Evolutionary conservation across 2,329 filamentous ascomycete species (phyloP).

Genomic region (Monosporascus sp.): DNA sequence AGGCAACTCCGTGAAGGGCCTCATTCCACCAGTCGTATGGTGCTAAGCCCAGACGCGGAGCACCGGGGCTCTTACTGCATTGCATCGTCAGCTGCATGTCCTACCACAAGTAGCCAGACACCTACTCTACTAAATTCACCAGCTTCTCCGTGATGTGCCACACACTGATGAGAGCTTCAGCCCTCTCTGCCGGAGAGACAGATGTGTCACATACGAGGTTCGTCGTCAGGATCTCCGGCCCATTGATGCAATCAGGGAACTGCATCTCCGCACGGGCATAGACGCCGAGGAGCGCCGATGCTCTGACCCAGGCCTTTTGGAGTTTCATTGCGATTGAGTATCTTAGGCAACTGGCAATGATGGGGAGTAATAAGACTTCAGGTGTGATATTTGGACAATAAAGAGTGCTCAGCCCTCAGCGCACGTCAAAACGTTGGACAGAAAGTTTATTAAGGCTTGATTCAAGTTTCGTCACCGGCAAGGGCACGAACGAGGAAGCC

Average conservation of each 20-base stretch:
- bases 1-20: slow-evolving; percentile 56
- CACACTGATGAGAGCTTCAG: slow-evolving; percentile 23
- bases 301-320: not conserved
- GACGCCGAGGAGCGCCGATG: slow-evolving; percentile 9
- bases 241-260: slow-evolving; percentile 28
- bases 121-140: slow-evolving; percentile 27
- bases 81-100: slow-evolving; percentile 4
- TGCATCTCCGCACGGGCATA: slow-evolving; percentile 10
- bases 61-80: slow-evolving; percentile 35
- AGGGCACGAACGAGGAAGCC: too few species aligned
- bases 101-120: not conserved
- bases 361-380: too few species aligned
- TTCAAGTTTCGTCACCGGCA: too few species aligned
- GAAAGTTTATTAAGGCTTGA: too few species aligned
- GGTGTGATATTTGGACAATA: too few species aligned
- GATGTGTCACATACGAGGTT: slow-evolving; percentile 27
- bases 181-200: slow-evolving; percentile 23
- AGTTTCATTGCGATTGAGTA: slow-evolving; percentile 4
- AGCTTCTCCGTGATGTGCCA: slow-evolving; percentile 30
- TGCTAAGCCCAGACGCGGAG: slow-evolving; percentile 49
- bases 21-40: slow-evolving; percentile 58
- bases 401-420: too few species aligned
- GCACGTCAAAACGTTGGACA: too few species aligned
- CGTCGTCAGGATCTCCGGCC: slow-evolving; percentile 22
- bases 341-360: not conserved